Evolutionary conservation across 2,329 filamentous ascomycete species (phyloP).

Genomic region (Scedosporium dehoogii): DNA sequence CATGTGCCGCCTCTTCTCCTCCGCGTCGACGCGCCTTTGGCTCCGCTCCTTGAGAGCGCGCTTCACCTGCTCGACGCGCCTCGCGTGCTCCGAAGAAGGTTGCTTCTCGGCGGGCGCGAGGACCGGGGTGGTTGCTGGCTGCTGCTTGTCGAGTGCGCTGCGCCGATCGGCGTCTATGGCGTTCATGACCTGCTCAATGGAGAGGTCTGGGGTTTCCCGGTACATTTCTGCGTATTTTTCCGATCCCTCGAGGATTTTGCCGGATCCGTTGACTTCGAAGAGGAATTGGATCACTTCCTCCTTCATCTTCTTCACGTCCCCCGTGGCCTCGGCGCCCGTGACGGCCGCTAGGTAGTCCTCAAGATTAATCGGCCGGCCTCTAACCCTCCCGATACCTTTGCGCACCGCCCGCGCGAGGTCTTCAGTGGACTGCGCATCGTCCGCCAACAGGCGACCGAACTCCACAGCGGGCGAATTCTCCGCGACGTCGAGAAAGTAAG

Average conservation of each 20-base stretch:
- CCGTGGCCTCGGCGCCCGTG: background rate
- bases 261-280: slow-evolving; percentile 5
- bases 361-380: slow-evolving; percentile 9
- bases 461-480: slow-evolving; percentile 19
- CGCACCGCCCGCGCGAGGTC: slow-evolving; percentile 27
- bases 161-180: slow-evolving; percentile 23
- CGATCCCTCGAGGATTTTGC: slow-evolving; percentile 2
- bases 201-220: background rate
- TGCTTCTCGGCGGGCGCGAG: background rate
- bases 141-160: slow-evolving; percentile 2
- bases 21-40: slow-evolving; percentile 15
- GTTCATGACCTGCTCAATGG: slow-evolving; percentile 18
- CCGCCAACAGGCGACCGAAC: slow-evolving; percentile 24
- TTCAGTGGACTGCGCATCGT: slow-evolving; percentile 25
- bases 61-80: slow-evolving; percentile 8
- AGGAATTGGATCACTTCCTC: slow-evolving; percentile 9
- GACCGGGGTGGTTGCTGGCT: background rate
- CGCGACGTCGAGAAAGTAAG: slow-evolving; percentile 25
- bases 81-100: background rate
- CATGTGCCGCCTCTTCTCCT: slow-evolving; percentile 27
- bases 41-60: slow-evolving; percentile 8
- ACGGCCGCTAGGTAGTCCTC: slow-evolving; percentile 8
- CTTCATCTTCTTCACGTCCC: slow-evolving; percentile 6
- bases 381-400: slow-evolving; percentile 22
- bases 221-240: slow-evolving; percentile 11